Base-by-base conservation (phyloP, 2,329 filamentous ascomycete species). In the Claviceps digitariae region DNA sequence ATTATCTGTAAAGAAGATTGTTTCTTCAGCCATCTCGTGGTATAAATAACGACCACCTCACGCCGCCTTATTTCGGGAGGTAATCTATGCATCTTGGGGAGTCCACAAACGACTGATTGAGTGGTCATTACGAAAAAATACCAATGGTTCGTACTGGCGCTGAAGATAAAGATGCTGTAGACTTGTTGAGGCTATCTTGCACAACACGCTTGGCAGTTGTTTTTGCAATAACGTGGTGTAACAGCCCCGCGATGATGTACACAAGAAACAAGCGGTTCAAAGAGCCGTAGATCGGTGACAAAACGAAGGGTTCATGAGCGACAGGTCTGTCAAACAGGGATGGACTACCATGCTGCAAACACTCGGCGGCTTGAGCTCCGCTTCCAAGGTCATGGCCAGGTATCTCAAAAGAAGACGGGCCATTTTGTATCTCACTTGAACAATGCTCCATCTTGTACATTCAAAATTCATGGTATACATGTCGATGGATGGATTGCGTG, bases 1-100 rank as follows among this genome's bases (percentile, higher is more conserved):
- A 49, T 21, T 56, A 56, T 41, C 54, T 56, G 5, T 56, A 13
- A 43, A 10, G 17, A n/a, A 21, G 15, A 20, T 41, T 3, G n/a
- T 10, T 2, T 13, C n/a, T 29, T 20, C 1, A 27, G 10, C 9
- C 21, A 20, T 25, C 3, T 4, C 12, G 36, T 15, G 17, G 23
- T 36, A 41, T 20, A 41, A 21, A 43, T 6, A n/a, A 4, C 21
- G 17, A 20, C 25, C 21, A 8, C 17, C 36, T 50, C 17, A 41
- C 36, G 40, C 40, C 44, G 20, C 27, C 27, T 21, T 20, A 13
- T 29, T 27, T 21, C 7, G 31, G 20, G n/a, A 15, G 4, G 4
- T 20, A 4, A n/a, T 15, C 31, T 31, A 17, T n/a, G 17, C 44
- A 20, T 46, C 15, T 29, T 29, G 8, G 15, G 36, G 36, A n/a